Evolutionary conservation across 306 rosid species (phyloP), one percentile per base, ranked within the genome.

Genomic region (Sechiopsis laciniata): DNA sequence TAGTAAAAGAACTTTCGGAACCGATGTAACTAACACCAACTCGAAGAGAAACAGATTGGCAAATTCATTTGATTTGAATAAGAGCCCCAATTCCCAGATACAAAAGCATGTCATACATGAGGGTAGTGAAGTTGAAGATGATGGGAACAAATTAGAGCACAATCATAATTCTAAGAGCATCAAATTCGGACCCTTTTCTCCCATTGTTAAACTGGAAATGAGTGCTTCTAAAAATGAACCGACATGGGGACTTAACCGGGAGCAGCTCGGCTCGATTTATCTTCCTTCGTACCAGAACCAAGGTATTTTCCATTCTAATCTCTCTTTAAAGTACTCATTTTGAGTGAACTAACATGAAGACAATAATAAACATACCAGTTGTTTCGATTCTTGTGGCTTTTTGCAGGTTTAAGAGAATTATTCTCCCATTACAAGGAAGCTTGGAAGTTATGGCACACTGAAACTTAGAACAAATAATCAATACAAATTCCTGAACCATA

Each of bases 121-220:
- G 17, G 74, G 26, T 62, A 76, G 26, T 5, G 40, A 14, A 21
- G 26, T 17, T 80, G 81, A 68, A 74, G 81, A 57, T 14, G 87
- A 80, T 50, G 62, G 78, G 64, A 77, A 60, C 89, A 55, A 53
- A 48, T 51, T 40, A 37, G 83, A 83, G 74, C 83, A 70, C 20
- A 83, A 78, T 71, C 88, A 78, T 57, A 40, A 74, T 73, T 72
- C 79, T 46, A 84, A 69, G 76, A 73, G 82, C 87, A 87, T 86
- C 75, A 90, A 87, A 76, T 90, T 94, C 72, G 98, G 97, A 57
- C 97, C 97, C 71, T 90, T 94, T 13, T 94, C 95, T 63, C 98
- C 97, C 7, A 82, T 78, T 13, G 82, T 66, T 12, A 84, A 80
- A 7, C 82, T 88, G 70, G 82, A 83, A 79, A 80, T 21, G 14